Percentiles rank a stretch among this genome's conserved stretches.
phyloP scores from a whole-genome alignment of 2,329 filamentous ascomycete species.

The Geosmithia morbida region DNA sequence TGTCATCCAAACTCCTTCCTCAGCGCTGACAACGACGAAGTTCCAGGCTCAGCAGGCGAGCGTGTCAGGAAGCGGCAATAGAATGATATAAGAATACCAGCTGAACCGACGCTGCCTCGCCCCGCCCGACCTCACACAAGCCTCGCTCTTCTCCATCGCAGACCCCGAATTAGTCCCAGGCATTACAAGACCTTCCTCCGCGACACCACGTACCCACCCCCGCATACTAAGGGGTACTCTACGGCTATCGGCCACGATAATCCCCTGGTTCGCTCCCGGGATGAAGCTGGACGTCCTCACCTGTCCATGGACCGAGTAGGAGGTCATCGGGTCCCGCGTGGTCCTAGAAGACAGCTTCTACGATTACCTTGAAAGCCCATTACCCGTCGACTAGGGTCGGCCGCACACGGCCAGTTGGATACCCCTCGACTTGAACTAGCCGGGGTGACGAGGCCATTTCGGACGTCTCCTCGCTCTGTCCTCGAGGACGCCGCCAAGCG shows the following conservation, averaged over 20 bases:
- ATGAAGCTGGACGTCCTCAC: constrained; percentile 16
- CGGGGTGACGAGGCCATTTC: constrained; percentile 9
- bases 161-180: too few species aligned
- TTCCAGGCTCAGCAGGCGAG: too few species aligned
- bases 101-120: constrained; percentile 18
- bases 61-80: too few species aligned
- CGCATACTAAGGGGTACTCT: constrained; percentile 12
- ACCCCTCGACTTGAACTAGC: constrained; percentile 19
- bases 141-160: constrained; percentile 13
- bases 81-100: constrained; percentile 5
- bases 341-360: constrained; percentile 17
- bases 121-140: constrained; percentile 15
- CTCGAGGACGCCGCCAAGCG: constrained; percentile 10
- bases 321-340: constrained; percentile 12
- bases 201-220: constrained; percentile 11
- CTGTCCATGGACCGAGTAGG: constrained; percentile 12
- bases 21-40: too few species aligned
- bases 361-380: constrained; percentile 18
- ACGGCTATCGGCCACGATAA: constrained; percentile 8
- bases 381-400: constrained; percentile 18
- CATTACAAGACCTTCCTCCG: constrained; percentile 16
- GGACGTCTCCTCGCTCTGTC: constrained; percentile 6
- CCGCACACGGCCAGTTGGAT: constrained; percentile 19
- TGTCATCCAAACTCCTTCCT: too few species aligned
- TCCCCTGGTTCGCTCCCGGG: constrained; percentile 20